Conservation (phyloP, 2,329 filamentous ascomycete genomes). For the Aspergillus amoenus region DNA sequence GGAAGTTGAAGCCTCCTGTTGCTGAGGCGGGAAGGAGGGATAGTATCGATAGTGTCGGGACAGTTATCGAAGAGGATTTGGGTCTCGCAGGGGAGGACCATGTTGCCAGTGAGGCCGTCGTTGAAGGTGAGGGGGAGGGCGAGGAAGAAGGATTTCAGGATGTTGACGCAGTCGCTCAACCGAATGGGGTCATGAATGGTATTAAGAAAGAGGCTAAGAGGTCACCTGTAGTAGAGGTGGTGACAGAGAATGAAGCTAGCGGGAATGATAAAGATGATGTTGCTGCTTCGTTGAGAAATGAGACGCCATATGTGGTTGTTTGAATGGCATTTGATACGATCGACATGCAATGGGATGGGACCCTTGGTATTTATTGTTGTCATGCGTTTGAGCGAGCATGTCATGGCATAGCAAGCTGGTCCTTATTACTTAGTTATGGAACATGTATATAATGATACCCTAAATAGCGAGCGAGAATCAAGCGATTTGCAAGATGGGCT, state of each 20-base stretch:
- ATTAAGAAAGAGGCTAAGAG: too few relatives aligned
- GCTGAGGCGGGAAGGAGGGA: slow-evolving; percentile 6
- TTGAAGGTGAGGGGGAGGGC: too few relatives aligned
- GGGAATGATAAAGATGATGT: too few relatives aligned
- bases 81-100: neutral
- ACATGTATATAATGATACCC: too few relatives aligned
- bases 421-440: too few relatives aligned
- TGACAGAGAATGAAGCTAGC: too few relatives aligned
- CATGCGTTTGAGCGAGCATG: slow-evolving; percentile 1
- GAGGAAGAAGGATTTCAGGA: too few relatives aligned
- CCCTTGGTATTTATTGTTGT: neutral
- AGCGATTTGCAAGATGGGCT: too few relatives aligned
- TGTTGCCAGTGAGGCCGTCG: too few relatives aligned
- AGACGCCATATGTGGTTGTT: slow-evolving; percentile 11
- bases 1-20: slow-evolving; percentile 16
- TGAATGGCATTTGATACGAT: neutral
- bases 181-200: too few relatives aligned
- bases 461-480: too few relatives aligned
- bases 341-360: neutral
- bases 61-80: slow-evolving; percentile 17
- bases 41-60: slow-evolving; percentile 8
- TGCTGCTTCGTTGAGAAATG: slow-evolving; percentile 12
- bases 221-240: neutral
- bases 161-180: too few relatives aligned
- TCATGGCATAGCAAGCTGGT: neutral